Evolutionary conservation across 805 yeast genomes (phyloP), one percentile per base, ranked within the genome.

Genomic region (Cyberlindnera maritima): DNA sequence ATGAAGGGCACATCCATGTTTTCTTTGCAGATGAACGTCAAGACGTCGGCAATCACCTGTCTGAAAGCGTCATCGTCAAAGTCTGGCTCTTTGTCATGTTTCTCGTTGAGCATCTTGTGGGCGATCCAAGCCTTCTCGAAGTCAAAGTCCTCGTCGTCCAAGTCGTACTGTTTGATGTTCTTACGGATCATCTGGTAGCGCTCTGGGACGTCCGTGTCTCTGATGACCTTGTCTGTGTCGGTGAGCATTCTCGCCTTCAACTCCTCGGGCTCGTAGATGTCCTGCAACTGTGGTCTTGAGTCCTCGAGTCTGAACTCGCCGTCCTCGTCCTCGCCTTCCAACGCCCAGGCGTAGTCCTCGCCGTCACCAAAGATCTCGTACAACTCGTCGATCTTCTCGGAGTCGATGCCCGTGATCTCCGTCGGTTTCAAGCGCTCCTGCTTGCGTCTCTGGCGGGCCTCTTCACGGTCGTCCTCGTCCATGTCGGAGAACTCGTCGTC

Each of bases 341-440:
- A 72, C 12, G 99, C 99, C 98, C 99, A 94, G 47, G 88, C 97
- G 66, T 94, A 94, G 61, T 92, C 97, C 54, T 83, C 90, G 43
- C 99, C 99, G 65, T 90, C 95, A 55, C 99, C 99, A 63, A 94
- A 94, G 13, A 94, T 88, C 64, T 94, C 99, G 60, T 83, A 90
- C 62, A 94, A 79, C 66, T 92, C 97, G 60, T 89, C 94, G 54
- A 92, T 79, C 63, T 88, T 88, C 59, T 94, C 98, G 46, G 94
- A 84, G 58, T 94, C 96, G 36, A 86, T 69, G 36, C 76, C 79
- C 1, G 84, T 74, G 35, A 80, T 70, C 55, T 79, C 80, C 4
- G 81, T 71, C 12, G 85, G 80, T 57, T 78, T 69, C 37, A 67
- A 76, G 64, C 80, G 69, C 57, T 76, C 65, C 51, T 69, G 70